Evolutionary conservation across 805 yeast genomes (phyloP).

Genomic region (Monosporozyma siamensis): DNA sequence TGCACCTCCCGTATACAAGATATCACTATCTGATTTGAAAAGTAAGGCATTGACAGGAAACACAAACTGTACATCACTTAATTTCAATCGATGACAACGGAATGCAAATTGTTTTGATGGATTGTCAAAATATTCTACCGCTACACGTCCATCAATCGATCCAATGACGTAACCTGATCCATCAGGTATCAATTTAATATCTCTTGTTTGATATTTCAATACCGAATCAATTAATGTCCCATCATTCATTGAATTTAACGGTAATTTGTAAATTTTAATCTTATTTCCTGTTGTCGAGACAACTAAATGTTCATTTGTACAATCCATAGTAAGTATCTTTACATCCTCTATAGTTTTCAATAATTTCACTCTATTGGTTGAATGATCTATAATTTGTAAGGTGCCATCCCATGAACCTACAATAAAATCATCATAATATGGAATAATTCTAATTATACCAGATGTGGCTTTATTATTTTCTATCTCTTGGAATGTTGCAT

Average conservation of each 20-base stretch:
- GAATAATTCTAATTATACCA: conserved; percentile 32
- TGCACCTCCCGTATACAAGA: conserved; percentile 82
- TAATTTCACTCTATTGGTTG: conserved; percentile 14
- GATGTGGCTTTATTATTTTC: conserved; percentile 30
- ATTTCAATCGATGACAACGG: conserved; percentile 59
- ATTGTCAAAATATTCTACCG: conserved; percentile 58
- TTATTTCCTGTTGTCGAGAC: conserved; percentile 46
- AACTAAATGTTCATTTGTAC: conserved; percentile 36
- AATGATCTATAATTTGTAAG: conserved; percentile 39
- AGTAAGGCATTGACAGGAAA: conserved; percentile 69
- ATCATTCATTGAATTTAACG: conserved; percentile 6
- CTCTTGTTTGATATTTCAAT: conserved; percentile 54
- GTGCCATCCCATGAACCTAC: conserved; percentile 58
- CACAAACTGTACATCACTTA: conserved; percentile 43
- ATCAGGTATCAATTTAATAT: conserved; percentile 45
- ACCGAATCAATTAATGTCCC: conserved; percentile 40
- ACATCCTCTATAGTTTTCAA: conserved; percentile 7
- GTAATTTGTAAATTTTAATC: conserved; percentile 28
- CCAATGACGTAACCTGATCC: conserved; percentile 52
- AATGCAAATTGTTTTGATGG: conserved; percentile 54
- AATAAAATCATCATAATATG: conserved; percentile 25
- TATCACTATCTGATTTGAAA: conserved; percentile 70
- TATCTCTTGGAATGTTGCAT: conserved; percentile 22
- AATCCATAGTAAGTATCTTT: conserved; percentile 49
- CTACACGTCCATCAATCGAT: conserved; percentile 76